Base-by-base conservation (phyloP, 208 protist species). In the Entamoeba histolytica region DNA sequence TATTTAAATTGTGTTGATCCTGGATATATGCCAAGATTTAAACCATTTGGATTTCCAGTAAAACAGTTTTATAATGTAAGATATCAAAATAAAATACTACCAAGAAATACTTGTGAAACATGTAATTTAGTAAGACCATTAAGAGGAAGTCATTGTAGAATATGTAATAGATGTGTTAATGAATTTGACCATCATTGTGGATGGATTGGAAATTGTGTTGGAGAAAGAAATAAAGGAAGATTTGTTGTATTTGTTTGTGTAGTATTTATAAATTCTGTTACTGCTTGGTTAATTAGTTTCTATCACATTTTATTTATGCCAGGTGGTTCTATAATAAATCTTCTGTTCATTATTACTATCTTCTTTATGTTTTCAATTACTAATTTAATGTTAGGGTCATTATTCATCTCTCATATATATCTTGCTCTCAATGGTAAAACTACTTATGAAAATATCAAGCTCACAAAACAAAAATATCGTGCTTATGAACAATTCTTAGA, bases 101-200 rank as follows among this genome's bases (percentile, higher is more conserved):
- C 17, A 35, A 23, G 61, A 23, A 78, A 23, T 19, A 78, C 61
- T 39, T 78, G 61, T 78, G 87, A 49, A n/a, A 95, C 95, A 17
- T 96, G 95, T 93, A 39, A 87, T 44, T 92, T 95, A 23, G 95
- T 49, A 51, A 49, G 95, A 19, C 94, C 92, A 49, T 94, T 93
- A n/a, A 78, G 95, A 61, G 92, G 93, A 19, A 52, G 92, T 49
- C 95, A 96, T 91, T 95, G 95, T 28, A 49, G 55, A 47, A 49
- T 93, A 35, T 95, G 95, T 69, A 94, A 95, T 55, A 94, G 92
- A 35, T 95, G 95, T 92, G 93, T 95, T 17, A 51, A 93, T 44
- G 52, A 92, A 14, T 95, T 95, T 55, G 95, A 95, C 50, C 95
- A 95, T 91, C 95, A 95, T 55, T 95, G 95, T 50, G 93, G 92